A percentile compares a stretch with the other conserved stretches of the same genome.
phyloP scores from a whole-genome alignment of 2,329 filamentous ascomycete species.

The Beauveria pseudobassiana region DNA sequence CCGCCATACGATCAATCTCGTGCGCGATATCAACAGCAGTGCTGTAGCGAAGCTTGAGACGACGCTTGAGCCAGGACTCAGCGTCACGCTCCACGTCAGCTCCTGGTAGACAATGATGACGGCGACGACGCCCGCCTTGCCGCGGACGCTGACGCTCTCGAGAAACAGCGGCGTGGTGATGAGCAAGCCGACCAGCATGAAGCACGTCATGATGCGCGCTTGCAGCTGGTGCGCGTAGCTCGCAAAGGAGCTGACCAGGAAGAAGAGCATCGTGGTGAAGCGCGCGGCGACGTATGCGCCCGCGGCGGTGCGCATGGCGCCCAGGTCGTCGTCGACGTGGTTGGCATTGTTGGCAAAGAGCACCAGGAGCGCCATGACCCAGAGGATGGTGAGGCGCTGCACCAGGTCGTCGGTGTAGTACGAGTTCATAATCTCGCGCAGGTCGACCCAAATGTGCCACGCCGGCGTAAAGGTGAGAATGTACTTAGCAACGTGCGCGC shows the following conservation, averaged over 20 bases:
- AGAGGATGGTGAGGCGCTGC: slow-evolving; percentile 40
- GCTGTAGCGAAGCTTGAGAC: slow-evolving; percentile 35
- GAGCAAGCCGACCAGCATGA: slow-evolving; percentile 34
- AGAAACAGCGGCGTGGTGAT: slow-evolving; percentile 37
- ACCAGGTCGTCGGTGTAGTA: slow-evolving; percentile 43
- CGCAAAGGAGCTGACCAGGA: slow-evolving; percentile 36
- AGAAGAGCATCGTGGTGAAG: slow-evolving; percentile 31
- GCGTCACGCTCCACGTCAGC: slow-evolving; percentile 34
- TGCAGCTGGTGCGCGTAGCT: slow-evolving; percentile 40
- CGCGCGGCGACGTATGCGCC: slow-evolving; percentile 40
- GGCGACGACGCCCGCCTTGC: slow-evolving; percentile 35
- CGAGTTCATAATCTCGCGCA: slow-evolving; percentile 44
- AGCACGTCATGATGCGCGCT: slow-evolving; percentile 34
- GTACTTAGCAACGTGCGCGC: slow-evolving; percentile 37
- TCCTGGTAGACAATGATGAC: slow-evolving; percentile 36
- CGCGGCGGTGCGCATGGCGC: slow-evolving; percentile 36
- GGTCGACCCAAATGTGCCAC: slow-evolving; percentile 43
- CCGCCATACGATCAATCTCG: slow-evolving; percentile 41
- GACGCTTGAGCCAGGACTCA: slow-evolving; percentile 36
- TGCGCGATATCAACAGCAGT: slow-evolving; percentile 42
- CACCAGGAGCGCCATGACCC: slow-evolving; percentile 42
- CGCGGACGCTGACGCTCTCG: slow-evolving; percentile 30
- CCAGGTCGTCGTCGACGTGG: slow-evolving; percentile 33
- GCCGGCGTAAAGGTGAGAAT: slow-evolving; percentile 40
- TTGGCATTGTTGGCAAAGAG: slow-evolving; percentile 42